Base-by-base conservation (phyloP, 2,329 filamentous ascomycete genomes). In the Tricladium varicosporioides region DNA sequence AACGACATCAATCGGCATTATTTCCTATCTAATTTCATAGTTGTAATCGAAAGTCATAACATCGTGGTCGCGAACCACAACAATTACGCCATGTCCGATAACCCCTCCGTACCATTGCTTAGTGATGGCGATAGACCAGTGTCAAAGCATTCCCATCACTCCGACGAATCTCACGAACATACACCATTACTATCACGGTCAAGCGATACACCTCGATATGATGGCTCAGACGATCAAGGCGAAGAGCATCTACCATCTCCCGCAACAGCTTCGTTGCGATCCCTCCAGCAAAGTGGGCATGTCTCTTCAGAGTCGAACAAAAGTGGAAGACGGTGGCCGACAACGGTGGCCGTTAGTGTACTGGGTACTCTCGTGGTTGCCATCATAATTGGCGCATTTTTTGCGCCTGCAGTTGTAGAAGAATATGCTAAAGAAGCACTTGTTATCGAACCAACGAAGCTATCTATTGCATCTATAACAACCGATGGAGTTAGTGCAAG, bases 391-490 rank as follows among this genome's bases (percentile, higher is more conserved):
- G 76, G 93, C 55, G 91, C 86, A 14, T 96, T 96, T 74, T 82
- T 96, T 53, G 83, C 88, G 0, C 92, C 93, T 1, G 85, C 88
- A 14, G 84, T 87, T 7, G 84, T 96, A 10, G 85, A 96, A 73
- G 83, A 91, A 69, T 99, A 99, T 73, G 90, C 89, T 49, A 88
- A 93, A 73, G 80, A 92, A 71, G 91, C 92, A 2, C 80, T 87
- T 19, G 85, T 93, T 15, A 83, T 99, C 63, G 85, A 92, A 69
- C 91, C 94, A 1, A 92, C 88, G 5, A 89, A 87, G 63, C 75
- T 99, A 16, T 91, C 92, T 1, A 85, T 99, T 58, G 89, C 94
- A 67, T 91, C 88, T 1, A 88, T 97, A 63, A 97, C 91, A 0
- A 70, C 84, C 7, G 80, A 86, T 57, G 93, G 94, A 11, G 83